phyloP scores from a whole-genome alignment of 345 rosid species.

The Noccaea caerulescens region DNA sequence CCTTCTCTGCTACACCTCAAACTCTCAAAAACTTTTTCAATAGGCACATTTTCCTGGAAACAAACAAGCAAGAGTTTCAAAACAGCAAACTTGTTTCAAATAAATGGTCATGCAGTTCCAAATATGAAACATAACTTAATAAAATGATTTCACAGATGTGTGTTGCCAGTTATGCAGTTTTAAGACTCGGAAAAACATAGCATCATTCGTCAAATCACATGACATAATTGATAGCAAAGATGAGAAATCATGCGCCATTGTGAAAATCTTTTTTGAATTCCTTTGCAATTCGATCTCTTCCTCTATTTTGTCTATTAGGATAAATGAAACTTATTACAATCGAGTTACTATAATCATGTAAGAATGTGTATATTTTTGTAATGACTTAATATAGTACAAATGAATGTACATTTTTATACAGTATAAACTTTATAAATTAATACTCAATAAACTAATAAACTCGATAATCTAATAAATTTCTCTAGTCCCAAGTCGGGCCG shows the following conservation, averaged over 20 bases:
- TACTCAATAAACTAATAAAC: no score
- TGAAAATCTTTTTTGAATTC: background rate
- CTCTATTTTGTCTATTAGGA: background rate
- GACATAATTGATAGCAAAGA: background rate
- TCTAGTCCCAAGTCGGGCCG: no score
- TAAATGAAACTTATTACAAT: background rate
- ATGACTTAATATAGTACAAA: background rate
- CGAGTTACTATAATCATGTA: background rate
- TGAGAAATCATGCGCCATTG: background rate
- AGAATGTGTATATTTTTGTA: background rate
- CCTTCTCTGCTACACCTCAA: constrained; percentile 96
- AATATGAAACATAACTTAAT: constrained; percentile 1
- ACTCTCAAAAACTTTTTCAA: constrained; percentile 93
- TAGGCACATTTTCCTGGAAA: constrained; percentile 92
- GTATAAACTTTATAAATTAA: no score
- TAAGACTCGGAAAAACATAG: constrained; percentile 23
- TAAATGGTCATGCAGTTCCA: background rate
- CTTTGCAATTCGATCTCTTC: background rate
- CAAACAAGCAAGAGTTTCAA: constrained; percentile 18
- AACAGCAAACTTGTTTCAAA: no score
- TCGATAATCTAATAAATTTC: no score
- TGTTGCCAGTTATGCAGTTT: background rate
- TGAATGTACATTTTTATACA: constrained; percentile 46
- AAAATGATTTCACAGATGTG: background rate
- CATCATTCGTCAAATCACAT: background rate